Evolutionary conservation across 1,284 basidiomycete genomes (phyloP).

Genomic region (Trichosporon sp.): DNA sequence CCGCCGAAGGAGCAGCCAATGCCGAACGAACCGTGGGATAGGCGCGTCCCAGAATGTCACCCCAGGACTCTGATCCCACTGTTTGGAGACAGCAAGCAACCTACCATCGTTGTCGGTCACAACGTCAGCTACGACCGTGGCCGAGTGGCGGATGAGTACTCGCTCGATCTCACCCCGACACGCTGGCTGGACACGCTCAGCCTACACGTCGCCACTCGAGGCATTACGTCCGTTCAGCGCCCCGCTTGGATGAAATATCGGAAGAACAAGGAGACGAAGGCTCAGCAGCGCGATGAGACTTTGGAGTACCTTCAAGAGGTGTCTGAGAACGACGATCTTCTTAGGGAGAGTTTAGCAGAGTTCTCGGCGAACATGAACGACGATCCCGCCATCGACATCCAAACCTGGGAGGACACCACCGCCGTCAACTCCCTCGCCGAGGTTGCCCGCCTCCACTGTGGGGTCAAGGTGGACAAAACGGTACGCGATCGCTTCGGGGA

Average conservation of each 20-base stretch:
- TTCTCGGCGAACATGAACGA: slow-evolving; percentile 46
- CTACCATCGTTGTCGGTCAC: slow-evolving; percentile 83
- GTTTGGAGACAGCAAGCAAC: slow-evolving; percentile 39
- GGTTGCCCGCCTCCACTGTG: slow-evolving; percentile 87
- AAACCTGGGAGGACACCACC: slow-evolving; percentile 84
- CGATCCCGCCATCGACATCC: slow-evolving; percentile 41
- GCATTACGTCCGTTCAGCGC: slow-evolving; percentile 92
- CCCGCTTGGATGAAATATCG: slow-evolving; percentile 85
- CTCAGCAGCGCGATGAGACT: slow-evolving; percentile 43
- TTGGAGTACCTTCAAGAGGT: slow-evolving; percentile 56
- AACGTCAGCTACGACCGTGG: slow-evolving; percentile 94
- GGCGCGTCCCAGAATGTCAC: slow-evolving; percentile 31
- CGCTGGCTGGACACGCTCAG: slow-evolving; percentile 95
- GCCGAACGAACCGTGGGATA: slow-evolving; percentile 39
- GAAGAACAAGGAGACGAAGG: slow-evolving; percentile 58
- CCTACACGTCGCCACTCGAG: slow-evolving; percentile 89
- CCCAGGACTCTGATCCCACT: slow-evolving; percentile 52
- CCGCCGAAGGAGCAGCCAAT: slow-evolving; percentile 35
- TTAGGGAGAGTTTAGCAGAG: slow-evolving; percentile 37
- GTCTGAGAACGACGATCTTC: slow-evolving; percentile 60
- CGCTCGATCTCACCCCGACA: slow-evolving; percentile 67
- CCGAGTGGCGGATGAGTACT: slow-evolving; percentile 83
- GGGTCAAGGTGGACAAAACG: slow-evolving; percentile 76
- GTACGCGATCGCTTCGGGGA: slow-evolving; percentile 73
- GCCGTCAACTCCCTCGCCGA: slow-evolving; percentile 90